Evolutionary conservation across 2,329 filamentous ascomycete genomes (phyloP), one percentile per base, ranked within the genome.

Genomic region (Penicillium hesseltinei): DNA sequence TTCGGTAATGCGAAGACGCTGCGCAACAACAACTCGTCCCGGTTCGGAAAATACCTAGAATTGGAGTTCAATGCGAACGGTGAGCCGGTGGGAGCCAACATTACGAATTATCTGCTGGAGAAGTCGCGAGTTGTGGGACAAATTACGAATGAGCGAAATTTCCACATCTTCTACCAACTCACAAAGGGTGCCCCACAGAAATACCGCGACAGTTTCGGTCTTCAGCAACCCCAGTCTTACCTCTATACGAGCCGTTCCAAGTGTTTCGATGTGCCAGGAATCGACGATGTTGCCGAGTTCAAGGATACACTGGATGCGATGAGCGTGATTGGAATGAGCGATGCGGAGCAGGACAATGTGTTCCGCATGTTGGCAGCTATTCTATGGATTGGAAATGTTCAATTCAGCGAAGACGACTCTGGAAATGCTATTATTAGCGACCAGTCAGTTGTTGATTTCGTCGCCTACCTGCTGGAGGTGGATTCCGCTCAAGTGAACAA

Each of bases 101-200:
- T 99, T 76, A 97, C 93, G 71, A 99, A 99, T 75, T 99, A 99
- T 71, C 82, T 99, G 25, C 82, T 99, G 52, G 94, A 99, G 75
- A 97, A 97, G 81, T 88, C 91, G 47, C 85, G 94, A 78, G 94
- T 99, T 19, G 92, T 96, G 10, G 92, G 93, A 17, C 94, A 97
- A 79, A 97, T 97, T 66, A 82, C 80, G 57, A 96, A 97, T 74
- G 94, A 99, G 82, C 87, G 94, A 66, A 97, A 96, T 78, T 99
- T 99, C 76, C 94, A 99, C 78, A 97, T 99, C 69, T 99, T 99
- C 75, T 99, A 99, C 78, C 94, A 99, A 75, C 97, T 97, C 75
- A 91, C 94, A 46, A 99, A 97, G 78, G 92, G 90, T 4, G 93
- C 93, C 10, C 89, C 92, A n/a, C 83, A 88, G 65, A 85, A 88